Evolutionary conservation across 75 land plant species (phyloP).

Genomic region (Adiantum capillusveneris): DNA sequence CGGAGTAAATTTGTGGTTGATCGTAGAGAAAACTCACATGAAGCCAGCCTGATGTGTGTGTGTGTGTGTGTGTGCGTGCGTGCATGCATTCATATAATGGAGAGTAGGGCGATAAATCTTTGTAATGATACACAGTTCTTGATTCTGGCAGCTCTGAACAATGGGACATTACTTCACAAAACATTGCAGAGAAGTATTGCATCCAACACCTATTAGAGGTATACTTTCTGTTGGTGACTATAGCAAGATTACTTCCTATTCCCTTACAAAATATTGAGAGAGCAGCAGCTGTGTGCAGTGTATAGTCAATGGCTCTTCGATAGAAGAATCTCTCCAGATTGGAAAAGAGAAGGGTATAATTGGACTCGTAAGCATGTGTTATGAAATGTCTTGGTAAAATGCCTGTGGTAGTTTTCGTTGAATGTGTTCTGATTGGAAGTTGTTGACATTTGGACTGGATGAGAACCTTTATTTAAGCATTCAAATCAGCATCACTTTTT

Average conservation of each 20-base stretch:
- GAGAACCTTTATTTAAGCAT: too few relatives aligned
- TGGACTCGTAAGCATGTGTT: background rate
- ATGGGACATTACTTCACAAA: background rate
- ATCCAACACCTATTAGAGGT: constrained; percentile 2
- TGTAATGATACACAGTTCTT: background rate
- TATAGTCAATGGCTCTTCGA: constrained; percentile 2
- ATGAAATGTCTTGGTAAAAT: too few relatives aligned
- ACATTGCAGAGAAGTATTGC: constrained; percentile 1
- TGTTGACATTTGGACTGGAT: too few relatives aligned
- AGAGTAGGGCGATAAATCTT: background rate
- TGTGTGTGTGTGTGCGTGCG: background rate
- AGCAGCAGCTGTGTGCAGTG: background rate
- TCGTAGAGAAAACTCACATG: too few relatives aligned
- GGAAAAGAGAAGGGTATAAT: constrained; percentile 7
- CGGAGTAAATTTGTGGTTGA: too few relatives aligned
- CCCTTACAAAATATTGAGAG: too few relatives aligned
- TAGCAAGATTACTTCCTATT: background rate
- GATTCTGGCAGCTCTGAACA: background rate
- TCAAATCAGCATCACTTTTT: too few relatives aligned
- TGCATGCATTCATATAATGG: background rate
- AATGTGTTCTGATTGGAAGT: too few relatives aligned
- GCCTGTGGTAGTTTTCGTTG: too few relatives aligned
- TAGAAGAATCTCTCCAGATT: background rate
- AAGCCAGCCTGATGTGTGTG: too few relatives aligned
- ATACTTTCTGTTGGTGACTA: background rate